A percentile compares a stretch with the other conserved stretches of the same genome.
Evolutionary conservation across 176 grass and related monocot genomes (phyloP).

Genomic region (Ensete glaucum): DNA sequence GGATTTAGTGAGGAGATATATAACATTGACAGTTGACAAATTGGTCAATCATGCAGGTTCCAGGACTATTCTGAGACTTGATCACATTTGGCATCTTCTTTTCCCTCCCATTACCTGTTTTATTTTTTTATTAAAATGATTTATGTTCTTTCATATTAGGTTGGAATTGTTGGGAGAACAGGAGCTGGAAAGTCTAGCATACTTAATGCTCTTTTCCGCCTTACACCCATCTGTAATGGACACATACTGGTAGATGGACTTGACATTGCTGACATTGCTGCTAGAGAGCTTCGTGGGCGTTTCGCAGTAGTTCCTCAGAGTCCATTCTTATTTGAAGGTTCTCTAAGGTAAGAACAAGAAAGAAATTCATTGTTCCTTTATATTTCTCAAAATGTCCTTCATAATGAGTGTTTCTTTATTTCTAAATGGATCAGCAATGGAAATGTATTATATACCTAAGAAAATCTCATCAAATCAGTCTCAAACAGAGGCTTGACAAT

Average conservation of each 20-base stretch:
- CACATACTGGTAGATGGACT: constrained; percentile 64
- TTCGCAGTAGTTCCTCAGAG: constrained; percentile 89
- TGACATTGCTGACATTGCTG: constrained; percentile 53
- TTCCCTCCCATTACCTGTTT: neutral
- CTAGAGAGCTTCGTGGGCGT: constrained; percentile 54
- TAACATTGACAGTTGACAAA: too few relatives aligned
- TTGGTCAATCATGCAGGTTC: too few relatives aligned
- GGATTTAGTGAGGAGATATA: neutral
- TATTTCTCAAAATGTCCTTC: constrained; percentile 20
- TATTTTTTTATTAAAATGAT: neutral
- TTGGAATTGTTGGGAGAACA: constrained; percentile 93
- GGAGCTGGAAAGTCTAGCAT: constrained; percentile 96
- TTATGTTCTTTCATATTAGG: constrained; percentile 30
- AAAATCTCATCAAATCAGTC: neutral
- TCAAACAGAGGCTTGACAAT: neutral
- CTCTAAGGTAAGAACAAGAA: constrained; percentile 49
- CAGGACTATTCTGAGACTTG: too few relatives aligned
- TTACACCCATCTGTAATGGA: constrained; percentile 62
- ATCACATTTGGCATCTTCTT: neutral
- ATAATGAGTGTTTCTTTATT: neutral
- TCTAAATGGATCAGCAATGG: neutral
- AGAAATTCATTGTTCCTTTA: neutral
- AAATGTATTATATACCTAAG: neutral
- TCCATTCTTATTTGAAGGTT: constrained; percentile 82
- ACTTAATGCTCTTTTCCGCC: constrained; percentile 74